phyloP scores from a whole-genome alignment of 2,329 filamentous ascomycete genomes.

The Scorias spongiosa region DNA sequence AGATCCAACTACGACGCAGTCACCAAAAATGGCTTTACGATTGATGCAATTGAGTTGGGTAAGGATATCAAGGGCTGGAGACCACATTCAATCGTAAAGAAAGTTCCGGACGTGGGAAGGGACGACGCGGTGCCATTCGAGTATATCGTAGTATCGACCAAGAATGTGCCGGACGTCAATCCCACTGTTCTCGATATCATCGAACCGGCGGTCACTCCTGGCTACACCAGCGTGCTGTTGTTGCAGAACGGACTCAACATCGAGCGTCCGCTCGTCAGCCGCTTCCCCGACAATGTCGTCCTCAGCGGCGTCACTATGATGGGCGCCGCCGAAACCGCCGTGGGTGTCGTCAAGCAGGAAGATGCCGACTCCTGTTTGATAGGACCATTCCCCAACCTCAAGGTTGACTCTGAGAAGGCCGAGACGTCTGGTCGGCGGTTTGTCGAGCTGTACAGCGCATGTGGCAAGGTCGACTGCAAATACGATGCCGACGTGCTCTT shows the following conservation, averaged over 20 bases:
- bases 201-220: constrained; percentile 35
- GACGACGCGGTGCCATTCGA: constrained; percentile 27
- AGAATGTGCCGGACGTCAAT: constrained; percentile 40
- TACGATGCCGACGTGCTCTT: constrained; percentile 29
- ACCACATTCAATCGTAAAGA: constrained; percentile 21
- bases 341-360: constrained; percentile 37
- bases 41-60: constrained; percentile 42
- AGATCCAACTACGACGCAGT: constrained; percentile 41
- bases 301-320: constrained; percentile 40
- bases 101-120: constrained; percentile 31
- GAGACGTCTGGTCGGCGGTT: constrained; percentile 26
- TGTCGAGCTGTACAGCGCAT: constrained; percentile 32
- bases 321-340: constrained; percentile 33
- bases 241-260: constrained; percentile 52
- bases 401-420: constrained; percentile 14
- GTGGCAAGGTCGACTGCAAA: constrained; percentile 28
- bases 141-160: constrained; percentile 43
- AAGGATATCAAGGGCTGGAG: constrained; percentile 30
- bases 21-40: constrained; percentile 33
- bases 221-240: constrained; percentile 39
- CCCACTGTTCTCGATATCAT: constrained; percentile 37
- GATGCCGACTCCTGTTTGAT: constrained; percentile 36
- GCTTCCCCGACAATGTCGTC: constrained; percentile 37
- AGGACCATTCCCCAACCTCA: constrained; percentile 33
- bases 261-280: constrained; percentile 35